Conservation (phyloP, 2,329 filamentous ascomycete species). For the Xylaria sp. region DNA sequence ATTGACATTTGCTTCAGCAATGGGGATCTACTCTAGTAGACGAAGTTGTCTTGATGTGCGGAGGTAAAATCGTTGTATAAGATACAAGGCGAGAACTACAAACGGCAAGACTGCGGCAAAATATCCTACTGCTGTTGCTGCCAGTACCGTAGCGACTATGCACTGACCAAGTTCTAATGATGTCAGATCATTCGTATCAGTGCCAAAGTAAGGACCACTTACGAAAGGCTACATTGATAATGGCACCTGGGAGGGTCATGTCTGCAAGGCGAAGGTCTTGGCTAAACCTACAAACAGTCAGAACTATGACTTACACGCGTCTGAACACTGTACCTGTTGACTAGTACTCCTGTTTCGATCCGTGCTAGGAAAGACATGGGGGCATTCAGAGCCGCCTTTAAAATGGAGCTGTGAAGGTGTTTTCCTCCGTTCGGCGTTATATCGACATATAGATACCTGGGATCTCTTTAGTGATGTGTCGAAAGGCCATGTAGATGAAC, state of each 20-base stretch:
- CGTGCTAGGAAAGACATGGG: slow-evolving; percentile 25
- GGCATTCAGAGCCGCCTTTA: slow-evolving; percentile 21
- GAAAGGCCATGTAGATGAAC: neutral
- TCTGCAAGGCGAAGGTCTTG: slow-evolving; percentile 33
- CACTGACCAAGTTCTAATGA: slow-evolving; percentile 26
- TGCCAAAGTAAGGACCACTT: neutral
- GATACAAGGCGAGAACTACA: slow-evolving; percentile 24
- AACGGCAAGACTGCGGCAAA: slow-evolving; percentile 22
- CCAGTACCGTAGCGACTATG: slow-evolving; percentile 26
- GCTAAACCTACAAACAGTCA: slow-evolving; percentile 23
- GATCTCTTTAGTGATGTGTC: neutral
- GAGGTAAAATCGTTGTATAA: slow-evolving; percentile 31
- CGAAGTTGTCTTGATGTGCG: slow-evolving; percentile 32
- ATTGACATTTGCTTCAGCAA: too few relatives aligned
- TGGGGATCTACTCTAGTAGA: slow-evolving; percentile 33
- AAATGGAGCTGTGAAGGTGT: slow-evolving; percentile 29
- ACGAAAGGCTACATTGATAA: slow-evolving; percentile 31
- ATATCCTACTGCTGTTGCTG: slow-evolving; percentile 21
- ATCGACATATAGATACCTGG: slow-evolving; percentile 18
- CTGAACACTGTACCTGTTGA: slow-evolving; percentile 17
- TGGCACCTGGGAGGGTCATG: slow-evolving; percentile 27
- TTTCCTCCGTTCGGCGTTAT: slow-evolving; percentile 27
- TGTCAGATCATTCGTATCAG: neutral
- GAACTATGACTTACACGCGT: neutral
- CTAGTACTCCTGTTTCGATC: slow-evolving; percentile 24